phyloP scores from a whole-genome alignment of 768 basidiomycete species.

The Psilocybe tampanensis region DNA sequence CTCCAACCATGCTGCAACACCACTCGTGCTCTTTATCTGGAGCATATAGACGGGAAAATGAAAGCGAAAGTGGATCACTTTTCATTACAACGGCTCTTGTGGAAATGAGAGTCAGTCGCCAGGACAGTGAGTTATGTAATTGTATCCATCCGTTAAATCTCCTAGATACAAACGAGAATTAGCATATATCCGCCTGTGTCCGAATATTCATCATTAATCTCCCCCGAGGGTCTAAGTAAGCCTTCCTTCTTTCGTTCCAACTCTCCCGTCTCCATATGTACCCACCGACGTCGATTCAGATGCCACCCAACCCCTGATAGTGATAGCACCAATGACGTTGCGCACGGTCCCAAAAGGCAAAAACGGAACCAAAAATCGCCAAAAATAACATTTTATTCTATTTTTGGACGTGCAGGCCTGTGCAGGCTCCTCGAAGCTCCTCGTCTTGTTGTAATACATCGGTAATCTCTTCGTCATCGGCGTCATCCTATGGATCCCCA shows the following conservation, averaged over 20 bases:
- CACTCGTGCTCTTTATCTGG: not conserved
- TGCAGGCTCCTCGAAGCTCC: not conserved
- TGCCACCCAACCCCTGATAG: not conserved
- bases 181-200: not conserved
- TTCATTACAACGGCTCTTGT: not conserved
- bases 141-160: not conserved
- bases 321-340: not conserved
- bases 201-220: not conserved
- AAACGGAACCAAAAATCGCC: too few relatives aligned
- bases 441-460: not conserved
- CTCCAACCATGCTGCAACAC: not conserved
- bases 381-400: not conserved
- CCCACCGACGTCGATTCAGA: too few relatives aligned
- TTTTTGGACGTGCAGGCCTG: constrained; percentile 8
- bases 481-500: constrained; percentile 9
- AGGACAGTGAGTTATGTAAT: too few relatives aligned
- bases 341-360: not conserved
- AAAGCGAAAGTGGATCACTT: not conserved
- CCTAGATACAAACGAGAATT: not conserved
- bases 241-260: too few relatives aligned
- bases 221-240: too few relatives aligned
- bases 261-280: too few relatives aligned
- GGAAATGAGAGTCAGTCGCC: not conserved
- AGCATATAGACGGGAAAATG: not conserved
- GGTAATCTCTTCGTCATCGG: constrained; percentile 15